Evolutionary conservation across 2,329 filamentous ascomycete genomes (phyloP).

Genomic region (Myriangium duriaei): DNA sequence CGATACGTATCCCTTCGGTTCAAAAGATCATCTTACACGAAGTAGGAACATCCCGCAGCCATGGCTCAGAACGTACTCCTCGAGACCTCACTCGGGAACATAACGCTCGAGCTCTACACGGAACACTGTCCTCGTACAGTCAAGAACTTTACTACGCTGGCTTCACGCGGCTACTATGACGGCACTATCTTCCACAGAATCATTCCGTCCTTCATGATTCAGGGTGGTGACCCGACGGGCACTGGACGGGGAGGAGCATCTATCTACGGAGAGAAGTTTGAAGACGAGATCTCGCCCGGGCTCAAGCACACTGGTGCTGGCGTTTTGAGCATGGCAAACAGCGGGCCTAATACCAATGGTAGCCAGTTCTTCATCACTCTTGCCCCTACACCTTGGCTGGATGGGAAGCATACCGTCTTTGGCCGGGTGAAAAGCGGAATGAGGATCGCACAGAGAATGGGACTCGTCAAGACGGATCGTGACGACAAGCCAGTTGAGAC

Average conservation of each 20-base stretch:
- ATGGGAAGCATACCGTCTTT: conserved; percentile 96
- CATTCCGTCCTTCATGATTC: conserved; percentile 93
- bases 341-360: conserved; percentile 84
- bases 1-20: no score
- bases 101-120: conserved; percentile 82
- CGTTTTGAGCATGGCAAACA: conserved; percentile 93
- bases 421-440: conserved; percentile 78
- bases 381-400: conserved; percentile 88
- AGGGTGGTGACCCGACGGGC: conserved; percentile 81
- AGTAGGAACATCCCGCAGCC: no score
- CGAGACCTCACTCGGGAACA: conserved; percentile 76
- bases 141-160: conserved; percentile 64
- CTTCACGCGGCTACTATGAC: conserved; percentile 78
- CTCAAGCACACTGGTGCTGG: conserved; percentile 90
- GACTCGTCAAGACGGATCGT: conserved; percentile 66
- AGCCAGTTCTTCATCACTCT: conserved; percentile 94
- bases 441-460: conserved; percentile 75
- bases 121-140: conserved; percentile 39
- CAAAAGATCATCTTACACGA: no score
- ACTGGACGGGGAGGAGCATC: conserved; percentile 79
- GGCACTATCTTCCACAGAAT: conserved; percentile 80
- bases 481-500: conserved; percentile 75
- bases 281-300: conserved; percentile 68
- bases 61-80: conserved; percentile 73
- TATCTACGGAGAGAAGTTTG: conserved; percentile 89